Base-by-base conservation (phyloP, 2,329 filamentous ascomycete species). In the Penicillium sp. region DNA sequence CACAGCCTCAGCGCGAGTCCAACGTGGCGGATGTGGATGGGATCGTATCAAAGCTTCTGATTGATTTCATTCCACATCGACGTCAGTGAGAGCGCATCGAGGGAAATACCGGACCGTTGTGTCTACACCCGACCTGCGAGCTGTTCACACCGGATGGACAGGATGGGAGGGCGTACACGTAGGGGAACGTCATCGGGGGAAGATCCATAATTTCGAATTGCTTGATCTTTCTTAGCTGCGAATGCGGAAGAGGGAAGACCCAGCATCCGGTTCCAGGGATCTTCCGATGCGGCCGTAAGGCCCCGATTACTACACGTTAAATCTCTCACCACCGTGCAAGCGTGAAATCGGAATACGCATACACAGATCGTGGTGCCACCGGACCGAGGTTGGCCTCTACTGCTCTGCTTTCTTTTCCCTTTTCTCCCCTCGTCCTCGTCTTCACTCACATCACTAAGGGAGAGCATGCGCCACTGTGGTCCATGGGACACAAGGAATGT, bases 1-100 rank as follows among this genome's bases (percentile, higher is more conserved):
- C 58, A 61, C 58, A 61, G 58, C 58, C 58, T 61, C 58, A 58
- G 33, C 50, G 25, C 21, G 6, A 13, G 11, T 27, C 11, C 25
- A n/a, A n/a, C 10, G 11, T 7, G 14, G 11, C 10, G 14, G 21
- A 27, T 6, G 25, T n/a, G 25, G 25, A 16, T 25, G 13, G 28
- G 16, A 31, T n/a, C 7, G 16, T n/a, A 29, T 14, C 26, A 29
- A 6, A 14, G 6, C 6, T 9, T 7, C 6, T 29, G 28, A 31
- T n/a, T 8, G 17, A 15, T 10, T 8, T 31, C 8, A 5, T 14
- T 16, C 40, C 37, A 45, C 38, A 39, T 28, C 40, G 46, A 52
- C 45, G 47, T 54, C 48, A 55, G 38, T 31, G 30, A 16, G 8
- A 19, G 13, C n/a, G 5, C n/a, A n/a, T n/a, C 15, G 13, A n/a